Base-by-base conservation (phyloP, 345 rosid genomes). In the Microcos paniculata region DNA sequence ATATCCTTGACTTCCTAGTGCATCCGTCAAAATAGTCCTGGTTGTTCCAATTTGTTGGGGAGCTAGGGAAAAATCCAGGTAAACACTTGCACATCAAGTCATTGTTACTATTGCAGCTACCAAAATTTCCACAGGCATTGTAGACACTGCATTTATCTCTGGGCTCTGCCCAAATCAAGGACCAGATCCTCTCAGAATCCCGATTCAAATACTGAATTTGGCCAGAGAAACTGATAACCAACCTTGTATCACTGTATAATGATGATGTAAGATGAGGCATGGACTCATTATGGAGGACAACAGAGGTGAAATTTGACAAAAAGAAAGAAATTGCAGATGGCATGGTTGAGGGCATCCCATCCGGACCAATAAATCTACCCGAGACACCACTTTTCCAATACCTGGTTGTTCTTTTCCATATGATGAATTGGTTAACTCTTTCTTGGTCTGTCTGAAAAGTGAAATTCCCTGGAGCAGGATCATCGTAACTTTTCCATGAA, bases 391-490 rank as follows among this genome's bases (percentile, higher is more conserved):
- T 83, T 72, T 64, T 79, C 94, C 94, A 88, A 72, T 84, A 84
- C 65, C 70, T 71, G 16, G 76, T 75, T 23, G 75, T 63, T 64
- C 83, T 82, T 78, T 75, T 77, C 78, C 85, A 84, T 23, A 78
- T 80, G 35, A 77, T 67, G 71, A 77, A 87, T 73, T 83, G 83
- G 42, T n/a, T 77, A 15, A 62, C 79, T 56, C 62, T 81, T 71
- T 85, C 89, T 77, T 81, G 84, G 77, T 74, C 83, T 28, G 43
- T 64, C 78, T 78, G 74, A 62, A 90, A 90, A 1, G 82, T 80
- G 81, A 84, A 92, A 79, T 84, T 78, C 56, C 97, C 96, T n/a
- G 82, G 77, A 14, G 86, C 72, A 5, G 97, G 97, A 58, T 92
- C 89, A 51, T 80, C 74, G 26, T 14, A 31, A 59, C 86, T 81